These are phyloP conservation scores for Tripidium arundinaceum DNA, from an alignment of 202 grass and related monocot species.

Conservation along the genomic window DNA sequence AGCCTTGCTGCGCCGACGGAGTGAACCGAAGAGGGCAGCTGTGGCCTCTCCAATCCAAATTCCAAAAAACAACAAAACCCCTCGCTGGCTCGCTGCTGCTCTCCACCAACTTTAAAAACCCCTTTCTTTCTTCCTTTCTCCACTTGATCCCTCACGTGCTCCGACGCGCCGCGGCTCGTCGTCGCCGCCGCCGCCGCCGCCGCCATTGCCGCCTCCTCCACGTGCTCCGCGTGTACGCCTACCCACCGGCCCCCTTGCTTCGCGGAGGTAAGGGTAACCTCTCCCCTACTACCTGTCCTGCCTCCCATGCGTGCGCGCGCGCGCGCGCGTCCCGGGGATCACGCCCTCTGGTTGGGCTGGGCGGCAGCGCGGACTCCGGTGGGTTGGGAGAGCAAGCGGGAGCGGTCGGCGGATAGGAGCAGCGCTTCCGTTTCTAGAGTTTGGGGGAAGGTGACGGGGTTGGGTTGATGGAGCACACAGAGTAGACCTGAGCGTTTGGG, in stretches of 20 bases:
- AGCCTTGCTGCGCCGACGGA: background rate
- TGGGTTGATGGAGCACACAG: background rate
- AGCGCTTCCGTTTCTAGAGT: background rate
- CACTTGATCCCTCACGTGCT: slow-evolving; percentile 24
- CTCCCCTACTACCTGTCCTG: background rate
- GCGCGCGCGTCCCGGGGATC: background rate
- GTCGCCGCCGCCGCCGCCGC: background rate
- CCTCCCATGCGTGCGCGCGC: background rate
- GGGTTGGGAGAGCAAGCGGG: background rate
- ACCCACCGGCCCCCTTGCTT: too few relatives aligned
- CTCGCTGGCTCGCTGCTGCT: background rate
- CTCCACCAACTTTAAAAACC: slow-evolving; percentile 8
- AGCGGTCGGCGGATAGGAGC: background rate
- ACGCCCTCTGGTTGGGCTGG: background rate
- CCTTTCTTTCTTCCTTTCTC: background rate
- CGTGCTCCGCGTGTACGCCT: background rate
- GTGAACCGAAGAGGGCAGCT: background rate
- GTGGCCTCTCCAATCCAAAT: background rate
- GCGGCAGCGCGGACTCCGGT: background rate
- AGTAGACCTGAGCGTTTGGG: background rate
- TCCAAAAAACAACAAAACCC: background rate
- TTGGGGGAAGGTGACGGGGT: background rate
- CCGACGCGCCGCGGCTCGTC: background rate
- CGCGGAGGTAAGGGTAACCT: background rate
- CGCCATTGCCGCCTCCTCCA: background rate